Percentiles rank a stretch among this genome's conserved stretches.
These are phyloP conservation scores for Monoraphidium neglectum DNA, from an alignment of 139 green algal species.

Conservation along the genomic window DNA sequence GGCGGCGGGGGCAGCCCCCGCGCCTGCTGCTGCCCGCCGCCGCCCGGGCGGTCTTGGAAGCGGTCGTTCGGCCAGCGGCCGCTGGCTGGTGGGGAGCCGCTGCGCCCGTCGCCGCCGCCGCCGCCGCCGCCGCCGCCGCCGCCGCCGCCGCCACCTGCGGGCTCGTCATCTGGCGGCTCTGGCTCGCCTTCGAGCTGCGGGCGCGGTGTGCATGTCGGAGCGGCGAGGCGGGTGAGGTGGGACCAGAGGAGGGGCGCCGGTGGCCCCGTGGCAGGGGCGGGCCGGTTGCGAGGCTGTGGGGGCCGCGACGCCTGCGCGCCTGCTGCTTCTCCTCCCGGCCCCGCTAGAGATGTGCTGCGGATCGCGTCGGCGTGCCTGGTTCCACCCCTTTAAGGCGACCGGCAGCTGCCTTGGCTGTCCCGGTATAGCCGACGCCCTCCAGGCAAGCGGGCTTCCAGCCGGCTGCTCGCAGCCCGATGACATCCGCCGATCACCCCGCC, in stretches of 20 bases:
- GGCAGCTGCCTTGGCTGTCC: background rate
- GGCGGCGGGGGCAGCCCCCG: too few relatives aligned
- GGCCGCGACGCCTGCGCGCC: too few relatives aligned
- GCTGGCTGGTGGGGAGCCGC: too few relatives aligned
- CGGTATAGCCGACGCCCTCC: background rate
- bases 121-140: background rate
- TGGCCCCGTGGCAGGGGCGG: background rate
- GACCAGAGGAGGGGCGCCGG: background rate
- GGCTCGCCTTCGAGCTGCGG: background rate
- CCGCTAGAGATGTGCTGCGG: too few relatives aligned
- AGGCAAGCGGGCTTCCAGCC: background rate
- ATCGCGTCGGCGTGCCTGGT: too few relatives aligned
- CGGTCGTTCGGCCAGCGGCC: background rate
- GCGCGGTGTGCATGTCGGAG: background rate
- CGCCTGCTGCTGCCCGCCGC: background rate
- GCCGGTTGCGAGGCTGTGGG: too few relatives aligned
- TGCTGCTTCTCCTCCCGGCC: too few relatives aligned
- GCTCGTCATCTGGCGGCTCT: background rate
- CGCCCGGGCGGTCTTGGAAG: background rate
- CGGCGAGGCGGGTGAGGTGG: too few relatives aligned
- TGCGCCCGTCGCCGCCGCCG: slow-evolving; percentile 1
- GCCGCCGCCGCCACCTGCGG: background rate
- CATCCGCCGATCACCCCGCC: background rate
- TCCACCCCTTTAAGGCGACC: too few relatives aligned
- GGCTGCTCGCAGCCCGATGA: background rate